Percentiles rank a stretch among this genome's conserved stretches.
Conservation (phyloP, 306 rosid species). For the Ammopiptanthus mongolicus region DNA sequence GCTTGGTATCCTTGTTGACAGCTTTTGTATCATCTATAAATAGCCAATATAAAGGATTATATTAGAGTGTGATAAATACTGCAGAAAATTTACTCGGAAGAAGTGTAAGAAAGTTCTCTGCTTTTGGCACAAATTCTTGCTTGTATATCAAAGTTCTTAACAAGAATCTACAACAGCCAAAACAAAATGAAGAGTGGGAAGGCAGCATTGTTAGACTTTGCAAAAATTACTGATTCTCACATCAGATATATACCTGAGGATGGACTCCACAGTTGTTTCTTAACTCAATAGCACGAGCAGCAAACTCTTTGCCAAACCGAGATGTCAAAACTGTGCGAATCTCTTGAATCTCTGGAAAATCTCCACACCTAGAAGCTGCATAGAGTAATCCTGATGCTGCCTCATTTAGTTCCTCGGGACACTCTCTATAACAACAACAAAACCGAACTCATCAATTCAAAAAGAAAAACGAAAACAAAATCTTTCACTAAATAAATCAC, state of each 20-base stretch:
- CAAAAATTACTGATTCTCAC: background rate
- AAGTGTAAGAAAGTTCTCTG: background rate
- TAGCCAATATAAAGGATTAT: background rate
- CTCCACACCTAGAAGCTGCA: constrained; percentile 90
- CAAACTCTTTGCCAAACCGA: constrained; percentile 72
- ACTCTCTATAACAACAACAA: constrained; percentile 42
- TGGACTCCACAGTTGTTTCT: constrained; percentile 72
- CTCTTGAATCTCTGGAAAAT: constrained; percentile 88
- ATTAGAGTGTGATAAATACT: background rate
- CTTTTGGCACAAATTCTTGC: background rate
- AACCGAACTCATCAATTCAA: background rate
- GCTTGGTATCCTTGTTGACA: constrained; percentile 65
- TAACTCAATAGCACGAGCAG: constrained; percentile 58
- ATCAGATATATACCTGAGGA: constrained; percentile 36
- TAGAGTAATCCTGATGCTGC: constrained; percentile 65
- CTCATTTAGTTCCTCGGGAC: constrained; percentile 76
- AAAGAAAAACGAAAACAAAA: background rate
- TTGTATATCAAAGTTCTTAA: background rate
- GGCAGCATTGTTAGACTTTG: background rate
- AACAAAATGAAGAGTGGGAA: background rate
- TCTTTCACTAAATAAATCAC: background rate
- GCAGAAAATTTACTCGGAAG: background rate
- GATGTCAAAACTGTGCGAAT: constrained; percentile 57
- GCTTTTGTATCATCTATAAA: constrained; percentile 56
- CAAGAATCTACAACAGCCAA: background rate